Conservation (phyloP, 106 monocot species). For the Acanthochlamys bracteata region DNA sequence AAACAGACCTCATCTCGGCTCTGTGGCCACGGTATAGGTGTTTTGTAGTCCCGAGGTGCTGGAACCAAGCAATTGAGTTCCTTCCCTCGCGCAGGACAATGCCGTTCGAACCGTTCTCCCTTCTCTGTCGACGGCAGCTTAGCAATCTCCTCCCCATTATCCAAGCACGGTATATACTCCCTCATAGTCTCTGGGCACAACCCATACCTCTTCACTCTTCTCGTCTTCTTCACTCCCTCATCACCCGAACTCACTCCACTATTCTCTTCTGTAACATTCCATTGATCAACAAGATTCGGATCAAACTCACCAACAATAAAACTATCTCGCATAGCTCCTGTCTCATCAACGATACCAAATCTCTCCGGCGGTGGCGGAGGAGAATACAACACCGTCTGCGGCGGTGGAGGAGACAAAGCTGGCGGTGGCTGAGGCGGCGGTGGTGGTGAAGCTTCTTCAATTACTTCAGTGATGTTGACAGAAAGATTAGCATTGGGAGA, state of each 20-base stretch:
- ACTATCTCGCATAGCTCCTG: conserved; percentile 55
- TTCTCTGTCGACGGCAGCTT: conserved; percentile 54
- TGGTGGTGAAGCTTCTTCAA: neutral
- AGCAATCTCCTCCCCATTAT: conserved; percentile 57
- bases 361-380: conserved; percentile 33
- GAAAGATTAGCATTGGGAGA: conserved; percentile 27
- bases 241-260: conserved; percentile 6
- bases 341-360: conserved; percentile 71
- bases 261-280: conserved; percentile 17
- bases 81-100: conserved; percentile 47
- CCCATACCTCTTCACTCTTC: conserved; percentile 34
- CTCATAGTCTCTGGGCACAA: conserved; percentile 48
- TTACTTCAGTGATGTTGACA: neutral
- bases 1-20: conserved; percentile 75
- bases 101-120: conserved; percentile 80
- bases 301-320: conserved; percentile 42
- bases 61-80: conserved; percentile 61
- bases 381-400: conserved; percentile 9
- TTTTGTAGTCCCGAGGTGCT: conserved; percentile 60
- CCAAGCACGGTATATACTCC: conserved; percentile 92
- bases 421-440: conserved; percentile 2
- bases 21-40: conserved; percentile 75
- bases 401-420: conserved; percentile 30
- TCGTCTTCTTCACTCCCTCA: conserved; percentile 10
- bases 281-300: conserved; percentile 25